Percentiles rank a stretch among this genome's conserved stretches.
phyloP scores from a whole-genome alignment of 1,139 yeast species.

The Kluyveromyces sp. region DNA sequence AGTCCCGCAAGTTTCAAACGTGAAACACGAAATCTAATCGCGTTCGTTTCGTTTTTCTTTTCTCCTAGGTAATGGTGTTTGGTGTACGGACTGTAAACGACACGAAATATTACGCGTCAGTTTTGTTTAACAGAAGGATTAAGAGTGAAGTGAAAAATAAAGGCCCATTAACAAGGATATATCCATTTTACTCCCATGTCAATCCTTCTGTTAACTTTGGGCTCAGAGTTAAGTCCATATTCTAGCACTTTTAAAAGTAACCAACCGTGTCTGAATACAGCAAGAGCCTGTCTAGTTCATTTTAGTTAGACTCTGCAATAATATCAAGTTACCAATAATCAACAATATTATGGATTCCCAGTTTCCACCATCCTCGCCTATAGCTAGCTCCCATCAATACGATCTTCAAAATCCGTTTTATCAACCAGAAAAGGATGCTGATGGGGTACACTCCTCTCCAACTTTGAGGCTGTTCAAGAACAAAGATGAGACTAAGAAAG shows the following conservation, averaged over 20 bases:
- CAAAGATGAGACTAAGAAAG: conserved; percentile 5
- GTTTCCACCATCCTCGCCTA: conserved; percentile 62
- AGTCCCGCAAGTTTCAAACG: not conserved
- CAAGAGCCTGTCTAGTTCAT: no score
- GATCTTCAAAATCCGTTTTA: conserved; percentile 19
- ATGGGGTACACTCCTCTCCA: conserved; percentile 3
- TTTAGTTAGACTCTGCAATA: no score
- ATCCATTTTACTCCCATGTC: no score
- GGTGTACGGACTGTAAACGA: no score
- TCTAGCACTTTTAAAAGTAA: no score
- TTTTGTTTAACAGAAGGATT: no score
- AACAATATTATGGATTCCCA: conserved; percentile 27
- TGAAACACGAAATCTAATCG: not conserved
- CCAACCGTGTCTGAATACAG: no score
- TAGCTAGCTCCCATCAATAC: conserved; percentile 6
- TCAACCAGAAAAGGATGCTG: conserved; percentile 10
- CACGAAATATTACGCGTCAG: not conserved
- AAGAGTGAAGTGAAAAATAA: no score
- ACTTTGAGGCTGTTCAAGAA: conserved; percentile 7
- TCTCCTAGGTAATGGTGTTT: no score
- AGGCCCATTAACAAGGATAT: not conserved
- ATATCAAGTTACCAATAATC: not conserved
- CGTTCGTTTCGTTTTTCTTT: not conserved
- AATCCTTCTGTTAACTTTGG: no score
- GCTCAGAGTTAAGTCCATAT: no score